These are phyloP conservation scores for Leucosporidium creatinivorum DNA, from an alignment of 768 basidiomycete genomes.

Conservation along the genomic window DNA sequence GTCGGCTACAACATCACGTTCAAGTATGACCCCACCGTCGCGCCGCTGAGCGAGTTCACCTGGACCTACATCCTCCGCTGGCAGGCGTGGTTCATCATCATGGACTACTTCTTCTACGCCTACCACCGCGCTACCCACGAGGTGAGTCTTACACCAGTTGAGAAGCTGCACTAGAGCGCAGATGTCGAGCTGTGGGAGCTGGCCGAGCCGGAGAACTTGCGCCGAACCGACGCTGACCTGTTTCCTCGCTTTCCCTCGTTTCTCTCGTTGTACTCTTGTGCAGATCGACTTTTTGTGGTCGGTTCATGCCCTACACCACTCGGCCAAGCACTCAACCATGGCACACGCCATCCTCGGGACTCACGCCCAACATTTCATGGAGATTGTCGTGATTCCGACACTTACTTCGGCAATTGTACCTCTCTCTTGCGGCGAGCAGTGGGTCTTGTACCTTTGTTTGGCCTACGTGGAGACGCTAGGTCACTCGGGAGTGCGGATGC, in stretches of 20 bases:
- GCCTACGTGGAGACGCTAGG: conserved; percentile 21
- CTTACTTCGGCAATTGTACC: conserved; percentile 11
- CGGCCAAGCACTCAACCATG: background rate
- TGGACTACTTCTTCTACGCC: conserved; percentile 3
- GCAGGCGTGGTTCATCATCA: conserved; percentile 2
- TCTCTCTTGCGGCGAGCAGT: conserved; percentile 1
- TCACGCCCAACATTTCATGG: conserved; percentile 12
- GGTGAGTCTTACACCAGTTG: background rate
- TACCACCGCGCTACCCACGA: conserved; percentile 7
- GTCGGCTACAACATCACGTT: background rate
- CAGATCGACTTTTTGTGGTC: background rate
- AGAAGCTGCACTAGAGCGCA: no score
- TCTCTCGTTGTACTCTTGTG: no score
- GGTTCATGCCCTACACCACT: background rate
- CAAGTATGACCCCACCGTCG: background rate
- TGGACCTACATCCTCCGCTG: conserved; percentile 3
- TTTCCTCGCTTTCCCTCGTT: no score
- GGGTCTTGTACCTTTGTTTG: background rate
- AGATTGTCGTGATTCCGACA: conserved; percentile 11
- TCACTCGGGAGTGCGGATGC: conserved; percentile 17
- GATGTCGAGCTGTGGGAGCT: no score
- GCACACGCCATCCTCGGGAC: conserved; percentile 18
- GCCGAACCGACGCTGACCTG: no score
- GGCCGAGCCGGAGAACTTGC: no score
- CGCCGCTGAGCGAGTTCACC: background rate